Evolutionary conservation across 2,329 filamentous ascomycete species (phyloP).

Genomic region (Knoxdaviesia proteae): DNA sequence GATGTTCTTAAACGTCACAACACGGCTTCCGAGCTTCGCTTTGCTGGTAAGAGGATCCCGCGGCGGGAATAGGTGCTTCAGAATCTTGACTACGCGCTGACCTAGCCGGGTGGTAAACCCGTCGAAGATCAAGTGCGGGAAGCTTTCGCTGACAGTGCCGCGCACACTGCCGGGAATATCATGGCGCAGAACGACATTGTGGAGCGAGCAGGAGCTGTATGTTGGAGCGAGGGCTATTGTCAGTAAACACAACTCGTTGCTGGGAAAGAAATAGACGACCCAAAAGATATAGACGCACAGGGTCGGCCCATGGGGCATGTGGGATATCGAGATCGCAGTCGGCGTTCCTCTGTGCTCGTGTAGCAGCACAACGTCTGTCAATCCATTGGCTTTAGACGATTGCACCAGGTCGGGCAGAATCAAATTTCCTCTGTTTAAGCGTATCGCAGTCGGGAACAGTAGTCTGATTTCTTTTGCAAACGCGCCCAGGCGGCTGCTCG

Average conservation of each 20-base stretch:
- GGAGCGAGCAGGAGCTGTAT: slow-evolving; percentile 61
- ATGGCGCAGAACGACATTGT: slow-evolving; percentile 80
- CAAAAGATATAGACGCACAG: slow-evolving; percentile 31
- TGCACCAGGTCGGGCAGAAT: slow-evolving; percentile 69
- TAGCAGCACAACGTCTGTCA: slow-evolving; percentile 69
- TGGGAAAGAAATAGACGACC: slow-evolving; percentile 1
- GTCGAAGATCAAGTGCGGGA: slow-evolving; percentile 90
- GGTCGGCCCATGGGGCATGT: slow-evolving; percentile 72
- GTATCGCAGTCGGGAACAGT: slow-evolving; percentile 64
- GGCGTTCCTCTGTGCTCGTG: slow-evolving; percentile 89
- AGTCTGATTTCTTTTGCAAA: slow-evolving; percentile 86
- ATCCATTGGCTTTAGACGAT: slow-evolving; percentile 58
- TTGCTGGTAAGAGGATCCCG: slow-evolving; percentile 52
- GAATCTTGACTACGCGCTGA: slow-evolving; percentile 62
- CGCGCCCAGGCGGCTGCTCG: slow-evolving; percentile 62
- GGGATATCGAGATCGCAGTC: slow-evolving; percentile 69
- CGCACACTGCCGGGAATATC: slow-evolving; percentile 78
- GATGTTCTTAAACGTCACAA: slow-evolving; percentile 87
- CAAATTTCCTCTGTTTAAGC: slow-evolving; percentile 79
- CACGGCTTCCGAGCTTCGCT: slow-evolving; percentile 62
- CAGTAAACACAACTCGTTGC: too few relatives aligned
- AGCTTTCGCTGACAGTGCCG: slow-evolving; percentile 79
- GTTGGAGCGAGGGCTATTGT: too few relatives aligned
- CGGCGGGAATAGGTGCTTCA: slow-evolving; percentile 89
- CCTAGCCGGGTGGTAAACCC: slow-evolving; percentile 71